Evolutionary conservation across 2,329 filamentous ascomycete species (phyloP), one percentile per base, ranked within the genome.

Genomic region (Cryphonectria nitschkei): DNA sequence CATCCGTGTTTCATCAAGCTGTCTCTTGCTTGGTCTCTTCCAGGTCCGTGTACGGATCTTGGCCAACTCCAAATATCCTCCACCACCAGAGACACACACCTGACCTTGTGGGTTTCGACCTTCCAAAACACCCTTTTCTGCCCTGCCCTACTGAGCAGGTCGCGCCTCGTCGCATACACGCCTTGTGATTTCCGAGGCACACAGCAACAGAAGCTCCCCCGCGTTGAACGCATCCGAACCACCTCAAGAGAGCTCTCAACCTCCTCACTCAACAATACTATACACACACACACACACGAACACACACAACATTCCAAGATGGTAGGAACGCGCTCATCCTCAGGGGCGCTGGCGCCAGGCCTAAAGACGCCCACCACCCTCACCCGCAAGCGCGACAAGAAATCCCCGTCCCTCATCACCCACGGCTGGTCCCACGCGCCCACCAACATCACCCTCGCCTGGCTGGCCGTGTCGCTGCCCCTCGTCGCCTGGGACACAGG

Each of bases 401-500:
- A 64, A 32, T 13, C 58, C 34, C 19, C 58, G 16, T 29, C 58
- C 34, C 34, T 34, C 58, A 34, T 62, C 22, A 32, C 66, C 41
- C 58, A 58, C 26, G 72, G 68, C 62, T 87, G 82, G 82, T 74
- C 78, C 41, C 86, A 89, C 80, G 76, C 80, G 6, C 87, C 87
- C 6, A 80, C 83, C 9, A 72, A 76, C 1, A 68, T 78, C 0
- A 86, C 84, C 32, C 85, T 93, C 60, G 75, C 89, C 74, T 97
- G 94, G 94, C 85, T 97, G 37, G 81, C 86, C 71, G 74, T 95
- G 73, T 94, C 92, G 29, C 82, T 96, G 22, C 93, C 93, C 1
- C 86, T 97, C 72, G 93, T 97, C 65, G 77, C 88, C 66, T 97
- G 94, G 94, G 94, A 97, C 82, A 88, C 88, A 41, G 83, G 84